phyloP scores from a whole-genome alignment of 1,284 basidiomycete genomes.

The Somion occarium region DNA sequence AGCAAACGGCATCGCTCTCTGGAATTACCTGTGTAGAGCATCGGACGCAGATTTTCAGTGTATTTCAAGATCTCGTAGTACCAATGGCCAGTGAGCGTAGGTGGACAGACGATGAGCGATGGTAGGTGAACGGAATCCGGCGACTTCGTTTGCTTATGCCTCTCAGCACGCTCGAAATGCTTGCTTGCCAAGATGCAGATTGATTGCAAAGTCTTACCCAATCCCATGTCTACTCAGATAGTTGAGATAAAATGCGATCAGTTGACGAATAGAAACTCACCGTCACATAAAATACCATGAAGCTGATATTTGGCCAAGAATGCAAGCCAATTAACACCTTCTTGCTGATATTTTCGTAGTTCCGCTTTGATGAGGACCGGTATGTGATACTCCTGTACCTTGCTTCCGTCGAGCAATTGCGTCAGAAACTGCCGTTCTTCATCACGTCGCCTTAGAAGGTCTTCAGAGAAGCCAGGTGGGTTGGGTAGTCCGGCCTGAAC shows the following conservation, averaged over 20 bases:
- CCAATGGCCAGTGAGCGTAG: constrained; percentile 98
- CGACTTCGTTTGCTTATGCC: constrained; percentile 62
- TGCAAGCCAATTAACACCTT: constrained; percentile 98
- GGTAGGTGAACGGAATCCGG: constrained; percentile 86
- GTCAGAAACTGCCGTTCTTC: constrained; percentile 89
- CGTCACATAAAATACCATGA: constrained; percentile 97
- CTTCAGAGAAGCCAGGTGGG: constrained; percentile 88
- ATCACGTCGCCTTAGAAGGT: constrained; percentile 84
- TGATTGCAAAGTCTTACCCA: constrained; percentile 97
- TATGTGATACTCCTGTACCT: constrained; percentile 88
- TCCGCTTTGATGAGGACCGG: constrained; percentile 92
- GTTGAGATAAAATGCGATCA: background rate
- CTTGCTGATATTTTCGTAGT: constrained; percentile 95
- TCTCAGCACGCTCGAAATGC: constrained; percentile 81
- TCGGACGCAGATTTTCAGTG: constrained; percentile 77
- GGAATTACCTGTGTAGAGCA: constrained; percentile 91
- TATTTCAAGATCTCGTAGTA: constrained; percentile 97
- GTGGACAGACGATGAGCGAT: constrained; percentile 94
- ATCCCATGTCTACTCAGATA: constrained; percentile 80
- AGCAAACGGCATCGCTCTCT: constrained; percentile 76
- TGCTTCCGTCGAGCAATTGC: constrained; percentile 92
- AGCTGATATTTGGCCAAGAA: constrained; percentile 97
- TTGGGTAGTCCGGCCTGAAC: constrained; percentile 88
- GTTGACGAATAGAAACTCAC: constrained; percentile 38
- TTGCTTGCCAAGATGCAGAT: constrained; percentile 97